phyloP scores from a whole-genome alignment of 2,329 filamentous ascomycete genomes.

The Ceratocystis albifundus region DNA sequence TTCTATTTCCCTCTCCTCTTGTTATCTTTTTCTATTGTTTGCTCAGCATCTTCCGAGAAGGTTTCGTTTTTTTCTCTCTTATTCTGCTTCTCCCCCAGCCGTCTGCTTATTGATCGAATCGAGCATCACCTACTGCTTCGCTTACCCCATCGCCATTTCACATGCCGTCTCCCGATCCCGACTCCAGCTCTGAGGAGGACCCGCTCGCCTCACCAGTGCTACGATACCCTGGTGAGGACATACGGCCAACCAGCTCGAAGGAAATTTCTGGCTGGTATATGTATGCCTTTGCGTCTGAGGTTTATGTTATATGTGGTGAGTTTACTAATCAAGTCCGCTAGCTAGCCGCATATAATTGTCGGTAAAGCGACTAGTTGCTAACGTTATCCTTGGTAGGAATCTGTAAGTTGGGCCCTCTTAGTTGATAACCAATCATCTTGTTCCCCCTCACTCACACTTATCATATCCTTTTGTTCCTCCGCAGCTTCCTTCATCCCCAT shows the following conservation, averaged over 20 bases:
- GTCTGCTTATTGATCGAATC: too few relatives aligned
- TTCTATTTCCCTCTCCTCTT: too few relatives aligned
- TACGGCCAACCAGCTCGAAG: slow-evolving; percentile 70
- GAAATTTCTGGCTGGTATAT: slow-evolving; percentile 92
- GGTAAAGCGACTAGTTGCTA: slow-evolving; percentile 11
- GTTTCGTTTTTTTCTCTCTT: too few relatives aligned
- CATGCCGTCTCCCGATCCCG: neutral
- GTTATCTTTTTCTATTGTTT: too few relatives aligned
- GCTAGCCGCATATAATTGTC: neutral
- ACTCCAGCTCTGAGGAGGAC: slow-evolving; percentile 6
- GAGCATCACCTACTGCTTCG: neutral
- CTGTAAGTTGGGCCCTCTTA: slow-evolving; percentile 26
- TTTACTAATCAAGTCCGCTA: slow-evolving; percentile 22
- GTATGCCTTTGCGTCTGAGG: slow-evolving; percentile 92
- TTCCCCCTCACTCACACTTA: neutral
- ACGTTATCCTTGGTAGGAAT: slow-evolving; percentile 25
- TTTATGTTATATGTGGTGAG: slow-evolving; percentile 83
- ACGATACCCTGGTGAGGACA: slow-evolving; percentile 73
- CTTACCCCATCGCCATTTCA: neutral
- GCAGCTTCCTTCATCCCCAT: slow-evolving; percentile 90
- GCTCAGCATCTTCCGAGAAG: too few relatives aligned
- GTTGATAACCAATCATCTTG: slow-evolving; percentile 16
- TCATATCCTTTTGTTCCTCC: neutral
- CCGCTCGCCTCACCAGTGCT: slow-evolving; percentile 27
- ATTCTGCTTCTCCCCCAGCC: too few relatives aligned